Conservation (phyloP, 257 asterid species). For the Phtheirospermum japonicum region DNA sequence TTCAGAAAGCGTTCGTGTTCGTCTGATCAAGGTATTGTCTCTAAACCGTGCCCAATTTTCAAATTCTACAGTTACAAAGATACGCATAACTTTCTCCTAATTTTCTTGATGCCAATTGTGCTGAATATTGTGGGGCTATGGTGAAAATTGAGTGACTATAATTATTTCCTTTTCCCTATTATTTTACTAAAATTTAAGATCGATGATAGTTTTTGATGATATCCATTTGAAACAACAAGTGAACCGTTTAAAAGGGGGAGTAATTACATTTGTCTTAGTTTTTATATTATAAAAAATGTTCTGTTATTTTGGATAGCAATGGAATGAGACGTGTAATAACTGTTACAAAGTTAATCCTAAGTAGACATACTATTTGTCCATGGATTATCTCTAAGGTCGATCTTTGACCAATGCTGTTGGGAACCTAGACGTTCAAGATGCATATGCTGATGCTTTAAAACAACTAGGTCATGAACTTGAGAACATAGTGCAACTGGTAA, state of each 20-base stretch:
- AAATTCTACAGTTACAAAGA: constrained; percentile 5
- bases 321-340: constrained; percentile 90
- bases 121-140: not conserved
- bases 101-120: not conserved
- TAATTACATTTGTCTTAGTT: constrained; percentile 1
- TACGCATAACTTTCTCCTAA: not conserved
- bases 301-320: constrained; percentile 55
- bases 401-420: constrained; percentile 97
- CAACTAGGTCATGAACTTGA: constrained; percentile 87
- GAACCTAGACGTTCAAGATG: constrained; percentile 76
- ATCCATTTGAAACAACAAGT: not conserved
- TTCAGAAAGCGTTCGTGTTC: constrained; percentile 93
- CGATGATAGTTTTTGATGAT: not conserved
- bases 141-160: not conserved
- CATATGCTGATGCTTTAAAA: constrained; percentile 82
- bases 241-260: not conserved
- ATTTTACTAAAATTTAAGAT: not conserved
- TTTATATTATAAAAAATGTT: constrained; percentile 1
- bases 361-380: constrained; percentile 95
- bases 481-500: constrained; percentile 87
- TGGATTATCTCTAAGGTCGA: constrained; percentile 99
- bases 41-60: constrained; percentile 1
- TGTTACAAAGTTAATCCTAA: constrained; percentile 87
- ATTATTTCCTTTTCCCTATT: no score
- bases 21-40: constrained; percentile 66